Percentiles rank a stretch among this genome's conserved stretches.
Evolutionary conservation across 805 yeast species (phyloP).

Genomic region (Yamadazyma nakazawae): DNA sequence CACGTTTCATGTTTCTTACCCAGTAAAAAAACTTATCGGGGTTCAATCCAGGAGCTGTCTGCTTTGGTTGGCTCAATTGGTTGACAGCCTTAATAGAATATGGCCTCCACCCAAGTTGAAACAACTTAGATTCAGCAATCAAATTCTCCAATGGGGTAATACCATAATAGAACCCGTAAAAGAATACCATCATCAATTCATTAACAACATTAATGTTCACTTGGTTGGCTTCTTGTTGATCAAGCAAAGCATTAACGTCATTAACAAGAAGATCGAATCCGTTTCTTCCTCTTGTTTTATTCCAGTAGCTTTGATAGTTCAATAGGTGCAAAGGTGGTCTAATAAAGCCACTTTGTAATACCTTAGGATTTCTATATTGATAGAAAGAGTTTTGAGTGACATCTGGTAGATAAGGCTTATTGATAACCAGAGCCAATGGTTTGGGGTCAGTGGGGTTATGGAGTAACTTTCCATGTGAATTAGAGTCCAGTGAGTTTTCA

Average conservation of each 20-base stretch:
- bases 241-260: slow-evolving; percentile 24
- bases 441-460: slow-evolving; percentile 12
- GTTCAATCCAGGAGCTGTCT: slow-evolving; percentile 6
- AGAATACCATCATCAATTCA: slow-evolving; percentile 37
- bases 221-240: slow-evolving; percentile 2
- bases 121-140: slow-evolving; percentile 39
- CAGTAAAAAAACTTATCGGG: slow-evolving; percentile 16
- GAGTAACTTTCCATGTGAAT: neutral
- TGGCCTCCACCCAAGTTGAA: slow-evolving; percentile 42
- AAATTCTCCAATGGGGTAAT: slow-evolving; percentile 41
- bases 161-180: slow-evolving; percentile 43
- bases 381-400: slow-evolving; percentile 16
- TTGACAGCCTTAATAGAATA: slow-evolving; percentile 18
- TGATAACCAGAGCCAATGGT: slow-evolving; percentile 23
- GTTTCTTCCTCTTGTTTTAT: slow-evolving; percentile 31
- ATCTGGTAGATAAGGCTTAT: slow-evolving; percentile 34
- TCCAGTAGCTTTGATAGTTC: slow-evolving; percentile 40
- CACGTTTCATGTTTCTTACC: slow-evolving; percentile 17
- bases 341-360: slow-evolving; percentile 6
- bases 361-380: slow-evolving; percentile 4
- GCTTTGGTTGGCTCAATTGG: neutral
- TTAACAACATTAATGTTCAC: slow-evolving; percentile 22
- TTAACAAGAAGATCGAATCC: slow-evolving; percentile 31
- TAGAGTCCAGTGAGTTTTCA: slow-evolving; percentile 5
- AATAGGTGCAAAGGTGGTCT: slow-evolving; percentile 35